phyloP scores from a whole-genome alignment of 768 basidiomycete species.

The Hericium erinaceus region DNA sequence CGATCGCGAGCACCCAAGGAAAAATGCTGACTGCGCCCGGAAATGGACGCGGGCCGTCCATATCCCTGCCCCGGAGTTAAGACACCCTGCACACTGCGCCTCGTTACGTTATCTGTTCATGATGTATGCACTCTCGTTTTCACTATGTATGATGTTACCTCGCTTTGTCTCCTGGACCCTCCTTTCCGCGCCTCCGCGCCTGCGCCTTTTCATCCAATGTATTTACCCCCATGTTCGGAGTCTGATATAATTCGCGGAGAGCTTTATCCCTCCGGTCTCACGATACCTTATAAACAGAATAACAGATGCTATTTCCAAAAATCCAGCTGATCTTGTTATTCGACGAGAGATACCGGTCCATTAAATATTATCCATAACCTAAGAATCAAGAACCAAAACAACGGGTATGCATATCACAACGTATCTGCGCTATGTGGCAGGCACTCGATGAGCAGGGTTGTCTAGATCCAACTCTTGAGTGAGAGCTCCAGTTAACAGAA shows the following conservation, averaged over 20 bases:
- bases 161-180: neutral
- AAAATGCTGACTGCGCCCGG: conserved; percentile 14
- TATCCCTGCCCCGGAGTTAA: neutral
- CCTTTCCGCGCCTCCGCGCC: neutral
- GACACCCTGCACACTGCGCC: neutral
- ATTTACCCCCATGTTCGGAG: neutral
- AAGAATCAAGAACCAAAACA: too few relatives aligned
- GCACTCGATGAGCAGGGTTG: conserved; percentile 17
- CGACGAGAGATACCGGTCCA: too few relatives aligned
- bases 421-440: too few relatives aligned
- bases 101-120: neutral
- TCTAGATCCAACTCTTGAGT: conserved; percentile 65
- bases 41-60: neutral
- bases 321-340: too few relatives aligned
- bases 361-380: too few relatives aligned
- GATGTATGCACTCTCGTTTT: neutral
- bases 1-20: conserved; percentile 25
- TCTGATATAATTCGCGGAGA: neutral
- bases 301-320: too few relatives aligned
- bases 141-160: neutral
- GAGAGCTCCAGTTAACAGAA: conserved; percentile 54
- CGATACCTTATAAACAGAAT: neutral
- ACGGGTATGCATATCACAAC: too few relatives aligned
- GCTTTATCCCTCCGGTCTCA: neutral
- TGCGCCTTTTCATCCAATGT: neutral